Evolutionary conservation across 768 basidiomycete genomes (phyloP).

Genomic region (Astraeus odoratus): DNA sequence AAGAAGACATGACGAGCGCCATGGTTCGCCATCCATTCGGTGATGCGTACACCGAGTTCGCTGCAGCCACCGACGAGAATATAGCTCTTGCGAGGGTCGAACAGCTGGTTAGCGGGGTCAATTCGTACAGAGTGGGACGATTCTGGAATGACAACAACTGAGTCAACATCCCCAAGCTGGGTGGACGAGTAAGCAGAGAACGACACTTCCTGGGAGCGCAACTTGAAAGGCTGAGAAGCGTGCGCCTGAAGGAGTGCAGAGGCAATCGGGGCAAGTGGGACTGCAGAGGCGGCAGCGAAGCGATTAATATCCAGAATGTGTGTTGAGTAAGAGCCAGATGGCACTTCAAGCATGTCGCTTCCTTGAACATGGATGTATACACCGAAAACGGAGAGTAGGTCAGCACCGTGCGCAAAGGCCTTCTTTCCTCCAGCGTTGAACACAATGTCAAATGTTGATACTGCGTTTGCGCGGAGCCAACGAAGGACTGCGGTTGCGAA

Average conservation of each 20-base stretch:
- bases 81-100: constrained; percentile 24
- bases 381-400: constrained; percentile 20
- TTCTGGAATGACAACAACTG: constrained; percentile 15
- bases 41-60: constrained; percentile 21
- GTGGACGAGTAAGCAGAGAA: constrained; percentile 8
- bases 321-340: constrained; percentile 11
- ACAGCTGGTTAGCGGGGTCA: constrained; percentile 22
- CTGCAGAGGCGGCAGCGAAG: constrained; percentile 14
- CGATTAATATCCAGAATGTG: constrained; percentile 18
- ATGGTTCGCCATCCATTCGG: constrained; percentile 28
- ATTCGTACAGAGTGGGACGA: constrained; percentile 8
- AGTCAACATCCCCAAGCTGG: constrained; percentile 3
- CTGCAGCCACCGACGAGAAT: constrained; percentile 19
- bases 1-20: constrained; percentile 28
- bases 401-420: constrained; percentile 10
- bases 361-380: constrained; percentile 20
- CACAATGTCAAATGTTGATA: constrained; percentile 18
- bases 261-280: constrained; percentile 13
- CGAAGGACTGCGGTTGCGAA: constrained; percentile 3
- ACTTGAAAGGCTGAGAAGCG: constrained; percentile 7
- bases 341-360: constrained; percentile 11
- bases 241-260: constrained; percentile 17
- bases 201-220: neutral
- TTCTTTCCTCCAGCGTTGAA: constrained; percentile 17
- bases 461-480: constrained; percentile 11